Percentiles rank a stretch among this genome's conserved stretches.
These are phyloP conservation scores for Nicotiana tomentosiformis DNA, from an alignment of 257 asterid species.

Conservation along the genomic window DNA sequence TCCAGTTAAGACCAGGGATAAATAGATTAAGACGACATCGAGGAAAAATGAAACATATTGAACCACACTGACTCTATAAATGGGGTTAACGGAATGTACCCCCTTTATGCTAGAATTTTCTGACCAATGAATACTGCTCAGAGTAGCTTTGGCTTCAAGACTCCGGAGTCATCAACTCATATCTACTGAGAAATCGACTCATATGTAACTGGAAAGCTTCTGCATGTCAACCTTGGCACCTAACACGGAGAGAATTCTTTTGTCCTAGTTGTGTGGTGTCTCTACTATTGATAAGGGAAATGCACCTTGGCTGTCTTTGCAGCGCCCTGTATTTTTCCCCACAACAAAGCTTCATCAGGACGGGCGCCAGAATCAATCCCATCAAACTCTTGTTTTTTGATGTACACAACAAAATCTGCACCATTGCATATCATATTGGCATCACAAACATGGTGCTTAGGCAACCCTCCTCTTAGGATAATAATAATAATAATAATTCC, in stretches of 20 bases:
- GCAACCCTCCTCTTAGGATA: conserved; percentile 86
- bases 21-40: not conserved
- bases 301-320: conserved; percentile 87
- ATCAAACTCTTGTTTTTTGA: conserved; percentile 90
- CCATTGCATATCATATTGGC: conserved; percentile 94
- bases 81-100: not conserved
- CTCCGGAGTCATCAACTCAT: not conserved
- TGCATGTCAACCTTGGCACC: too few species aligned
- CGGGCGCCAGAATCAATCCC: conserved; percentile 51
- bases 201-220: too few species aligned
- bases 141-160: not conserved
- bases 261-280: conserved; percentile 50
- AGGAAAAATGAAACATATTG: not conserved
- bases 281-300: conserved; percentile 78
- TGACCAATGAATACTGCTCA: not conserved
- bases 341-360: conserved; percentile 92
- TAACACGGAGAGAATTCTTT: not conserved
- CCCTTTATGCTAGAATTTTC: not conserved
- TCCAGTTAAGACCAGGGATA: not conserved
- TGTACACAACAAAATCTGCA: conserved; percentile 75
- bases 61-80: not conserved
- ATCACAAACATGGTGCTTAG: conserved; percentile 88
- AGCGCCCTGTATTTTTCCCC: conserved; percentile 81
- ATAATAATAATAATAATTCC: conserved; percentile 40
- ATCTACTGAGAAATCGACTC: too few species aligned